Evolutionary conservation across 495 filamentous ascomycete species (phyloP).

Genomic region (Lichenothelia convexa): DNA sequence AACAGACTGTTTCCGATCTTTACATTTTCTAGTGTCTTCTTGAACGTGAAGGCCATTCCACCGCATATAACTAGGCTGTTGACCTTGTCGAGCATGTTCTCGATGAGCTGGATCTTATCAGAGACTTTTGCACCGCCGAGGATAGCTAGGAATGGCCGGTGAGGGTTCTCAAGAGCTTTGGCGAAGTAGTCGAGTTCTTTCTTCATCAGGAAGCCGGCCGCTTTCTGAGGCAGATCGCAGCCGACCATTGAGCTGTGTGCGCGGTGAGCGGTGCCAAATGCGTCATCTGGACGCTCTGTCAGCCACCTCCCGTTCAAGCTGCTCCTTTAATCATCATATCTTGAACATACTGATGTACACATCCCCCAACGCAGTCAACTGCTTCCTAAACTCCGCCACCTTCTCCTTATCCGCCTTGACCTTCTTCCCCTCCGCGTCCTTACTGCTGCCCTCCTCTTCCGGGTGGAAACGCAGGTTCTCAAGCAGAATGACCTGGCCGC

Average conservation of each 20-base stretch:
- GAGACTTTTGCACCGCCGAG: conserved; percentile 95
- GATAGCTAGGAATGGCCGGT: conserved; percentile 96
- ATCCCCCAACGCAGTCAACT: conserved; percentile 84
- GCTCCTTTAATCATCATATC: neutral
- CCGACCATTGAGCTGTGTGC: conserved; percentile 99
- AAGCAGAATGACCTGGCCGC: conserved; percentile 73
- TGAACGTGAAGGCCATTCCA: conserved; percentile 99
- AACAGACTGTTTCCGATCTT: conserved; percentile 85
- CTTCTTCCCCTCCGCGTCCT: conserved; percentile 88
- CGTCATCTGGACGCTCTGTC: conserved; percentile 58
- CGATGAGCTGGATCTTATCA: conserved; percentile 98
- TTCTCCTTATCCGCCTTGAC: conserved; percentile 80
- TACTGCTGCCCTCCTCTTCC: conserved; percentile 90
- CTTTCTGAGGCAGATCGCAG: conserved; percentile 84
- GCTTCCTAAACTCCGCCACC: conserved; percentile 86
- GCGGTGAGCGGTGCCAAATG: conserved; percentile 95
- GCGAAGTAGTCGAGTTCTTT: conserved; percentile 99
- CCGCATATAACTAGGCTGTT: conserved; percentile 93
- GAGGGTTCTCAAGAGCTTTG: conserved; percentile 79
- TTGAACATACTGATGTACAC: conserved; percentile 74
- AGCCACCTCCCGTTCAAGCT: neutral
- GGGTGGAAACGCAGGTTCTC: conserved; percentile 97
- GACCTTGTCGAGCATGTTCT: conserved; percentile 95
- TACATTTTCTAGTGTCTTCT: conserved; percentile 85
- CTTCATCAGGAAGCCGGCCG: conserved; percentile 96